Evolutionary conservation across 768 basidiomycete species (phyloP).

Genomic region (Dioszegia hungarica): DNA sequence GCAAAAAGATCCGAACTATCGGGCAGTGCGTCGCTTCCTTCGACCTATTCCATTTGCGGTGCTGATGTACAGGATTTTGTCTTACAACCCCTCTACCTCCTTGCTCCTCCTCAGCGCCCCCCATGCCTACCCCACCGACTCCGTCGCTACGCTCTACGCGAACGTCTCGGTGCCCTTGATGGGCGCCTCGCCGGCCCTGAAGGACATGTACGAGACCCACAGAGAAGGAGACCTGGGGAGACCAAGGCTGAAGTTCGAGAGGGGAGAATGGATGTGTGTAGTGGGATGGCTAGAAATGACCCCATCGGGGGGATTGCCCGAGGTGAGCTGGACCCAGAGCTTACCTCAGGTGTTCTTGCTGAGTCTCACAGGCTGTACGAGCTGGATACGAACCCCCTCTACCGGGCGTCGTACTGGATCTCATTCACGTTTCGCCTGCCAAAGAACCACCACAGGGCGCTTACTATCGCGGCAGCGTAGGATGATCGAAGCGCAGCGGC

Average conservation of each 20-base stretch:
- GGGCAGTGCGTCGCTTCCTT: conserved; percentile 27
- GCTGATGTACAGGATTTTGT: conserved; percentile 21
- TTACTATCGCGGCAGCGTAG: conserved; percentile 14
- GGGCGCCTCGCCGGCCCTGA: conserved; percentile 19
- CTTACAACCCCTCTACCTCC: conserved; percentile 22
- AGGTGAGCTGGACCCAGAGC: conserved; percentile 16
- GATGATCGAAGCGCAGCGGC: not conserved
- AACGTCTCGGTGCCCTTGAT: conserved; percentile 27
- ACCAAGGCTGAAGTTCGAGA: conserved; percentile 17
- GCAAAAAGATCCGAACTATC: conserved; percentile 25
- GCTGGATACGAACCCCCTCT: conserved; percentile 12
- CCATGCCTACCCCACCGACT: not conserved
- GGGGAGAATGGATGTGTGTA: conserved; percentile 30
- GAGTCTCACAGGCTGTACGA: not conserved
- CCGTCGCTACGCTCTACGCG: conserved; percentile 20
- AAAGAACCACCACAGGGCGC: conserved; percentile 14
- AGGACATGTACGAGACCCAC: conserved; percentile 6
- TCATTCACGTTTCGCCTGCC: conserved; percentile 29
- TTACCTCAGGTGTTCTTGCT: not conserved
- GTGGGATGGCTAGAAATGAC: conserved; percentile 40
- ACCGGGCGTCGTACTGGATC: conserved; percentile 27
- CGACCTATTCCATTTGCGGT: not conserved
- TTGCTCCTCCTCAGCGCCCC: conserved; percentile 14
- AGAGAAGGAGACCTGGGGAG: conserved; percentile 5
- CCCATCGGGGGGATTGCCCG: conserved; percentile 1